Percentiles rank a stretch among this genome's conserved stretches.
Conservation (phyloP, 169 alveolate species). For the Plasmodium billcollinsi region DNA sequence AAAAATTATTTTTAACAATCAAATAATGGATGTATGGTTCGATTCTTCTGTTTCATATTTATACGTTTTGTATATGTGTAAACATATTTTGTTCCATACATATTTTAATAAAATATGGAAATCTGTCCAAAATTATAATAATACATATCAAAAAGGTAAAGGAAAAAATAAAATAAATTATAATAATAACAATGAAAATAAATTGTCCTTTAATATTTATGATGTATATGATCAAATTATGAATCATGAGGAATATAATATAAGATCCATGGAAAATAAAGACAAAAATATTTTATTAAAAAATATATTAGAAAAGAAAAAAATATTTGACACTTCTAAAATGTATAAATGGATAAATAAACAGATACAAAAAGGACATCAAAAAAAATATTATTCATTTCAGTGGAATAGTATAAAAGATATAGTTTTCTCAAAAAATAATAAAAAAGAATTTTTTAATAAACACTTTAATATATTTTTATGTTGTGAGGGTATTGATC, state of each 20-base stretch:
- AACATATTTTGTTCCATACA: conserved; percentile 35
- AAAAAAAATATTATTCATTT: not conserved
- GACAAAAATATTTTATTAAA: conserved; percentile 13
- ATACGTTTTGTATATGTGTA: conserved; percentile 49
- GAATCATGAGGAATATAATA: not conserved
- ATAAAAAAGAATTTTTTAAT: not conserved
- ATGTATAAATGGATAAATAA: conserved; percentile 39
- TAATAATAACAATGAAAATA: not conserved
- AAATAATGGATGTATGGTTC: conserved; percentile 91
- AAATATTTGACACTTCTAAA: conserved; percentile 35
- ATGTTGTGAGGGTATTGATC: conserved; percentile 89
- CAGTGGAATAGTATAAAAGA: conserved; percentile 8
- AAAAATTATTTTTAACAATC: conserved; percentile 49
- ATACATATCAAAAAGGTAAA: not conserved
- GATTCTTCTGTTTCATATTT: conserved; percentile 88
- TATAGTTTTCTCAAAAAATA: not conserved
- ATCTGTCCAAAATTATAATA: not conserved
- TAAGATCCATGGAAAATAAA: not conserved
- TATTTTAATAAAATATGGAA: conserved; percentile 19
- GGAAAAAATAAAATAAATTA: not conserved
- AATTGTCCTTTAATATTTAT: conserved; percentile 17
- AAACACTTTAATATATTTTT: conserved; percentile 16
- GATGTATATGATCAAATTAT: conserved; percentile 32
- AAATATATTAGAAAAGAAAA: conserved; percentile 42
- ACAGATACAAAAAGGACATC: conserved; percentile 5